Evolutionary conservation across 2,329 filamentous ascomycete genomes (phyloP), one percentile per base, ranked within the genome.

Genomic region (Arachnomyces sp.): DNA sequence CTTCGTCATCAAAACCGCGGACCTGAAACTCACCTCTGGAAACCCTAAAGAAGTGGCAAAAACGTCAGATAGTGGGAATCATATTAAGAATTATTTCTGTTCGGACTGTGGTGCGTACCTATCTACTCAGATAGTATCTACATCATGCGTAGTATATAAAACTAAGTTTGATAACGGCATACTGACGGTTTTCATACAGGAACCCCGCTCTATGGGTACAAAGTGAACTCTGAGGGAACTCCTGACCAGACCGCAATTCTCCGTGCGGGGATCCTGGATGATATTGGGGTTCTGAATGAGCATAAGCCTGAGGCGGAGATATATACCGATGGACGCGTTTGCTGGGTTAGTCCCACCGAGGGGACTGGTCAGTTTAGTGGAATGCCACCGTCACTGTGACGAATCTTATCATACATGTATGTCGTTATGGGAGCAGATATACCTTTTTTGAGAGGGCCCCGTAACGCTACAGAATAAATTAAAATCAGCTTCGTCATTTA

Each of bases 261-360:
- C 33, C 57, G 61, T 39, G 61, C 59, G 1, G 62, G 60, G 6
- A 56, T 64, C 3, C 48, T 64, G 13, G 60, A 64, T 48, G 54
- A 64, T 29, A 30, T 38, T 1, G 20, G 37, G 5, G 18, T 57
- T 25, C 34, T 64, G 44, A 50, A 58, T 45, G 36, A 50, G 34
- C 40, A 36, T 8, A 59, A 53, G 38, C 61, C 60, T 1, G 36
- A 48, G 20, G 50, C 36, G 9, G 61, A 65, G 44, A 34, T 64
- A 20, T 65, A 53, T 37, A 53, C 48, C 6, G 16, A 29, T 13
- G 9, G 48, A n/a, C 49, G 57, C 2, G 12, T 57, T 2, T 31
- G 31, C 2, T 59, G 57, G 57, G 3, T 57, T 0, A 29, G 7
- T 40, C 49, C 50, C 3, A 1, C 54, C 1, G 55, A 56, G 12